Conservation (phyloP, 2,329 filamentous ascomycete genomes). For the Penicillium janthinellum region DNA sequence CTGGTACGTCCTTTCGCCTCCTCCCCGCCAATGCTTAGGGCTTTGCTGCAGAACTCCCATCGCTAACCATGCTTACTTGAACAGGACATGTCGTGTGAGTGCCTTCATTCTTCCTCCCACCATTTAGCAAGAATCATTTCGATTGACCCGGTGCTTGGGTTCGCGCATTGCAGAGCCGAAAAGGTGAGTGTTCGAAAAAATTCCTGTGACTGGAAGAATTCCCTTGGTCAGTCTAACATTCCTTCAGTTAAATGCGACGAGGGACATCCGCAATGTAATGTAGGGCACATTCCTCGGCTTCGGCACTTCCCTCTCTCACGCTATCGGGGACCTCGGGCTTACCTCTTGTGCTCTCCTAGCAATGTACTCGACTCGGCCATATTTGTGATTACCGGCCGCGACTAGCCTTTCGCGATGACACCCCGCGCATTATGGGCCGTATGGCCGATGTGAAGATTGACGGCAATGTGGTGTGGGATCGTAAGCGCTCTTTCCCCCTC, state of each 20-base stretch:
- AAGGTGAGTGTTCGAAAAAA: conserved; percentile 34
- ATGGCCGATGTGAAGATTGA: conserved; percentile 54
- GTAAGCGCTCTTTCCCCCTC: conserved; percentile 42
- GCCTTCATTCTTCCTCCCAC: conserved; percentile 5
- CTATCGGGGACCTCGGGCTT: conserved; percentile 9
- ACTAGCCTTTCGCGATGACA: conserved; percentile 58
- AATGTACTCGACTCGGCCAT: conserved; percentile 59
- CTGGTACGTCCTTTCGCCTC: conserved; percentile 44
- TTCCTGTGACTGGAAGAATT: conserved; percentile 4
- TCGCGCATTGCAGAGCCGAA: conserved; percentile 38
- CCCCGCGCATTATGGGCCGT: conserved; percentile 53
- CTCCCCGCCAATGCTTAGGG: neutral
- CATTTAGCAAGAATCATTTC: neutral
- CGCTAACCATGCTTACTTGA: conserved; percentile 13
- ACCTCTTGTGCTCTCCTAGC: conserved; percentile 34
- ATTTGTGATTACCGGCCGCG: conserved; percentile 61
- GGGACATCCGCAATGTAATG: conserved; percentile 56
- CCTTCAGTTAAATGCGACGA: conserved; percentile 59
- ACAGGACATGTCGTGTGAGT: conserved; percentile 49
- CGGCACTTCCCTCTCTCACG: neutral
- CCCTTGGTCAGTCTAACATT: conserved; percentile 21
- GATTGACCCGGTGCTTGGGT: conserved; percentile 10
- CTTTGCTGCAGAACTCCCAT: conserved; percentile 2
- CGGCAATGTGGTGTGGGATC: conserved; percentile 60
- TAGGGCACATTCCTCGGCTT: conserved; percentile 34